Evolutionary conservation across 192 early-diverging fungal genomes (phyloP).

Genomic region (Chytriomyces sp.): DNA sequence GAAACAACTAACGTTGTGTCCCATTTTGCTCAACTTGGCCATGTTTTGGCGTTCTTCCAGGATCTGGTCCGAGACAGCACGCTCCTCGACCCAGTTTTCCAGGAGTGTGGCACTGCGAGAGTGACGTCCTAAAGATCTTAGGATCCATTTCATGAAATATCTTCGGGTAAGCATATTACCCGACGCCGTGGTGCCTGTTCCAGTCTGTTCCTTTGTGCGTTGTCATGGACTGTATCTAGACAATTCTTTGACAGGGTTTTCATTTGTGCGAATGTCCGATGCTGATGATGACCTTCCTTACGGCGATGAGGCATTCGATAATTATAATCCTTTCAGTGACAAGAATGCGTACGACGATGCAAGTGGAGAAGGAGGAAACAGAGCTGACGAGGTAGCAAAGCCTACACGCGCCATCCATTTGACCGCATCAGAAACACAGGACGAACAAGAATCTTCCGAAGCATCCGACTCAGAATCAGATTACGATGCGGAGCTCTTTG

Average conservation of each 20-base stretch:
- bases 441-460: background rate
- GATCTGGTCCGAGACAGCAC: constrained; percentile 45
- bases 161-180: constrained; percentile 1
- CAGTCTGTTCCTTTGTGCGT: constrained; percentile 46
- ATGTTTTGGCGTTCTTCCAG: constrained; percentile 42
- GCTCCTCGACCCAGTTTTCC: constrained; percentile 62
- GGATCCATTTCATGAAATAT: background rate
- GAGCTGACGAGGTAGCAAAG: too few relatives aligned
- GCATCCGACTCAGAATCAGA: background rate
- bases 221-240: background rate
- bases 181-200: constrained; percentile 55
- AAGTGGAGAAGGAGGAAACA: too few relatives aligned
- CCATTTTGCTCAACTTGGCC: constrained; percentile 35
- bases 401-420: too few relatives aligned
- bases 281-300: too few relatives aligned
- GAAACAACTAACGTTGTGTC: constrained; percentile 47
- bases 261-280: background rate
- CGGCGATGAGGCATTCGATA: too few relatives aligned
- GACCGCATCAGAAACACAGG: background rate
- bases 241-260: background rate
- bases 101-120: constrained; percentile 45
- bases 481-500: constrained; percentile 1
- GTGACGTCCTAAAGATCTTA: background rate
- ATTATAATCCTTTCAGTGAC: background rate
- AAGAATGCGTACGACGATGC: too few relatives aligned